Evolutionary conservation across 306 rosid genomes (phyloP).

Genomic region (Trifolium pratense): DNA sequence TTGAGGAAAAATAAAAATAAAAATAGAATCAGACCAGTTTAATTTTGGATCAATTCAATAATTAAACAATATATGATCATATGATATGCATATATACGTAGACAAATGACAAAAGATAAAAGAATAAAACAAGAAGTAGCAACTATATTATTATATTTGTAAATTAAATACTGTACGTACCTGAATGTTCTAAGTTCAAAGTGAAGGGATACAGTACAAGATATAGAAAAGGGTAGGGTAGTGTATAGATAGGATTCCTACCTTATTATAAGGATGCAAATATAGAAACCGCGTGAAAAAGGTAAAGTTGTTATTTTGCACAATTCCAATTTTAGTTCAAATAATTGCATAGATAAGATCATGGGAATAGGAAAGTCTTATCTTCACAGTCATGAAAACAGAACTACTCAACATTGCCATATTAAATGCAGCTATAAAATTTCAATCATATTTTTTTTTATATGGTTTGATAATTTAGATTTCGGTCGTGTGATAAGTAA

Average conservation of each 20-base stretch:
- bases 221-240: not conserved
- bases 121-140: conserved; percentile 34
- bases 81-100: not conserved
- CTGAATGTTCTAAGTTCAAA: conserved; percentile 17
- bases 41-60: not conserved
- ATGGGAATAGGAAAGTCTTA: not conserved
- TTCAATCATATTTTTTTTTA: too few species aligned
- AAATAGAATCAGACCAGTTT: not conserved
- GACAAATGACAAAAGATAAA: conserved; percentile 6
- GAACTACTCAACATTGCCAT: not conserved
- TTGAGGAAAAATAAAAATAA: conserved; percentile 20
- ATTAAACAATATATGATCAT: not conserved
- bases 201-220: conserved; percentile 1
- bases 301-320: not conserved
- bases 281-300: not conserved
- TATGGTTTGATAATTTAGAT: too few species aligned
- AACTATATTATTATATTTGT: conserved; percentile 28
- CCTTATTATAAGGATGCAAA: not conserved
- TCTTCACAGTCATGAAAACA: not conserved
- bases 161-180: not conserved
- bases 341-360: not conserved
- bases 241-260: not conserved
- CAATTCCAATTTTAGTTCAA: too few species aligned
- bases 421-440: not conserved
- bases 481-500: too few species aligned